Evolutionary conservation across 2,329 filamentous ascomycete genomes (phyloP).

Genomic region (Colletotrichum magnum): DNA sequence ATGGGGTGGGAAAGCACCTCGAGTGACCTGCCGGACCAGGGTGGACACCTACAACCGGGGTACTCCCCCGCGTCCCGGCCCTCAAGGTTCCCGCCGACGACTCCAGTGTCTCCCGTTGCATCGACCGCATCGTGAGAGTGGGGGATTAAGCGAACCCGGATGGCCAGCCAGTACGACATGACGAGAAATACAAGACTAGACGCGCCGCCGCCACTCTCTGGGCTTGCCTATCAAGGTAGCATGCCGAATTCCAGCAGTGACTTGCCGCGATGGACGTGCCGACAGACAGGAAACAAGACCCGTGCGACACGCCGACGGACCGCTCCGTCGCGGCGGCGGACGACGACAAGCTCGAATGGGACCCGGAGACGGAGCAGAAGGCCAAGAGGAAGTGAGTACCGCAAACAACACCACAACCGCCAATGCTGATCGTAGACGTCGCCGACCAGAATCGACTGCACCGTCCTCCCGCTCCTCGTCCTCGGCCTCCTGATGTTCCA

Average conservation of each 20-base stretch:
- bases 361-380: conserved; percentile 34
- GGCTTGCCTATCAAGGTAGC: no score
- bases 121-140: no score
- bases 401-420: background rate
- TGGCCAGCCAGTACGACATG: no score
- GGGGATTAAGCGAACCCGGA: no score
- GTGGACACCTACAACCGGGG: no score
- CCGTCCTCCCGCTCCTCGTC: conserved; percentile 63
- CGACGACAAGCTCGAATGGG: conserved; percentile 38
- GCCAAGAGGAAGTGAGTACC: conserved; percentile 42
- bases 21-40: no score
- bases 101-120: no score
- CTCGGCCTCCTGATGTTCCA: conserved; percentile 66
- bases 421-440: conserved; percentile 5
- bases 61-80: no score
- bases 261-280: conserved; percentile 9
- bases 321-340: conserved; percentile 21
- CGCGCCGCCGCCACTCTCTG: no score
- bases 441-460: conserved; percentile 57
- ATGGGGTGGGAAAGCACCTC: no score
- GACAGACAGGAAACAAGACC: conserved; percentile 13
- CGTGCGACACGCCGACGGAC: conserved; percentile 37
- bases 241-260: no score
- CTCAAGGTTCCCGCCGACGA: conserved; percentile 18
- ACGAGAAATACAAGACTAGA: no score